Evolutionary conservation across 805 yeast species (phyloP).

Genomic region (Candida silvicultrix): DNA sequence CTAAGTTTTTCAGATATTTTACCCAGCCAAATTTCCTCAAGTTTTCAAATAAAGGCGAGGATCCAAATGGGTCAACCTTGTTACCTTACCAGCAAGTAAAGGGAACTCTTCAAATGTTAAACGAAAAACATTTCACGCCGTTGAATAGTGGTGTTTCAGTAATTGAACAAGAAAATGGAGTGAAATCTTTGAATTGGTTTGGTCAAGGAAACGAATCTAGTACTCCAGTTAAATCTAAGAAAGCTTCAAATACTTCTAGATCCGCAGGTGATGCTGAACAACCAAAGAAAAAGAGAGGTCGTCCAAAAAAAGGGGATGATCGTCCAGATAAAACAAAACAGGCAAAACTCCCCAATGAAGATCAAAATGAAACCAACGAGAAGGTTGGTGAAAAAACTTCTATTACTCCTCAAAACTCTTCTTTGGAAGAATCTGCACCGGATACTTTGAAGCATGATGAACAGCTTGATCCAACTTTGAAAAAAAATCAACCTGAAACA

Average conservation of each 20-base stretch:
- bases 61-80: slow-evolving; percentile 23
- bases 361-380: background rate
- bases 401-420: no score
- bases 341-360: slow-evolving; percentile 3
- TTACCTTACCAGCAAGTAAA: slow-evolving; percentile 12
- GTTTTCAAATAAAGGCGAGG: slow-evolving; percentile 22
- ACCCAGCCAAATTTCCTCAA: slow-evolving; percentile 34
- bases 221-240: slow-evolving; percentile 3
- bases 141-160: slow-evolving; percentile 10
- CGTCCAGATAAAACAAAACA: slow-evolving; percentile 8
- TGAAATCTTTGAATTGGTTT: slow-evolving; percentile 9
- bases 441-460: no score
- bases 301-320: slow-evolving; percentile 21
- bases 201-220: slow-evolving; percentile 3
- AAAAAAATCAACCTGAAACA: no score
- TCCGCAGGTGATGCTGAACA: background rate
- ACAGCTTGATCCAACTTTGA: no score
- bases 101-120: slow-evolving; percentile 14
- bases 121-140: slow-evolving; percentile 19
- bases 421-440: no score
- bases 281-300: slow-evolving; percentile 17
- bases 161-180: slow-evolving; percentile 3
- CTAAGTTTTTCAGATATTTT: slow-evolving; percentile 63
- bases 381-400: background rate
- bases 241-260: background rate